Base-by-base conservation (phyloP, 2,329 filamentous ascomycete genomes). In the Incumbomyces lentus region DNA sequence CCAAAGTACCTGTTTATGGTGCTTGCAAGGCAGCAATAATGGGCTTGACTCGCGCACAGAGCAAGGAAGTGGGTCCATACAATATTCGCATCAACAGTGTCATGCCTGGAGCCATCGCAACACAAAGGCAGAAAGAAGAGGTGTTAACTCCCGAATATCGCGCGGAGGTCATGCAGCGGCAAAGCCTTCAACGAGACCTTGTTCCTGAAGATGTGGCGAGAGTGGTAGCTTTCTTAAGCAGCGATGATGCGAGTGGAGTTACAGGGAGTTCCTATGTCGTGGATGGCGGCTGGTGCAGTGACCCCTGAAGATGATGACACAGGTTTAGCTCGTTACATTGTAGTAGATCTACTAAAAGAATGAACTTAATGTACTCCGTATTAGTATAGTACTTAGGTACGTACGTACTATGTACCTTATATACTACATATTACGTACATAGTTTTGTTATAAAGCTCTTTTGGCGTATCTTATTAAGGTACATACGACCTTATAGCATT, bases 241-340 rank as follows among this genome's bases (percentile, higher is more conserved):
- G 69, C 1, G 64, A 58, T 1, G 63, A 69, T 32, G 68, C 72
- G 1, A 72, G 70, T 0, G 76, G 75, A 55, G 60, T 76, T 1
- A 71, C 75, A 45, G 73, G 73, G 0, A 66, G 72, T 56, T 70
- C 72, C 0, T 56, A 75, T 52, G 68, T 74, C 1, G 73, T 76
- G 0, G 73, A 76, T 52, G 73, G 73, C 7, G 73, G 73, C n/a
- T 39, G 36, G 36, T 35, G 33, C 33, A 35, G 33, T 35, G 33
- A 35, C 12, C 33, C 33, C 16, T 35, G 31, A 33, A 38, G n/a
- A n/a, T n/a, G n/a, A n/a, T n/a, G n/a, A n/a, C n/a, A n/a, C n/a
- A n/a, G n/a, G n/a, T n/a, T n/a, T n/a, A n/a, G n/a, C n/a, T n/a
- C n/a, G n/a, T n/a, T n/a, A n/a, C n/a, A n/a, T n/a, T n/a, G n/a